Percentiles rank a stretch among this genome's conserved stretches.
Conservation (phyloP, 2,329 filamentous ascomycete genomes). For the Pseudovirgaria hyperparasitica region DNA sequence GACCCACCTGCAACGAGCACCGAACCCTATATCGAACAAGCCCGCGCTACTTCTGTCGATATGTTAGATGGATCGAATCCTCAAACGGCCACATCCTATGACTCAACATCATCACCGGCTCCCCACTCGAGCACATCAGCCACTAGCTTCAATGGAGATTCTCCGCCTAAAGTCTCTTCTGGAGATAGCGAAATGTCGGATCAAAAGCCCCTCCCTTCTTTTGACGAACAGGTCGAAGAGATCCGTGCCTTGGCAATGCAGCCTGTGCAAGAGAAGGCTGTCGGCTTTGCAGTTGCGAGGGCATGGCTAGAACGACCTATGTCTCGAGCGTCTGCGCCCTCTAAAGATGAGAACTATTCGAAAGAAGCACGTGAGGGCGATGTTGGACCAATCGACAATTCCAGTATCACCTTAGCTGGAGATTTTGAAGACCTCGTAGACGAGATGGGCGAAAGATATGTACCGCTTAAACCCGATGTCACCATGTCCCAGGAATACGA, state of each 20-base stretch:
- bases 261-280: slow-evolving; percentile 55
- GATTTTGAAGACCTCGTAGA: slow-evolving; percentile 16
- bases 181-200: slow-evolving; percentile 24
- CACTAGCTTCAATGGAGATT: background rate
- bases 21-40: slow-evolving; percentile 5
- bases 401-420: slow-evolving; percentile 17
- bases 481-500: slow-evolving; percentile 57
- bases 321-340: slow-evolving; percentile 49
- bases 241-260: slow-evolving; percentile 49
- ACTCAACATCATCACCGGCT: slow-evolving; percentile 10
- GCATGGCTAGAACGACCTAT: slow-evolving; percentile 67
- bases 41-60: slow-evolving; percentile 28
- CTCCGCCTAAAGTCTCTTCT: background rate
- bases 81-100: slow-evolving; percentile 12
- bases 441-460: slow-evolving; percentile 41
- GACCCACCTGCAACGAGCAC: slow-evolving; percentile 16
- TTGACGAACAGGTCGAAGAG: slow-evolving; percentile 59
- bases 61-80: slow-evolving; percentile 24
- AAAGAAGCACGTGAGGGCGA: slow-evolving; percentile 50
- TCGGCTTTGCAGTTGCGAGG: slow-evolving; percentile 65
- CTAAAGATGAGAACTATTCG: too few species aligned
- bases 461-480: slow-evolving; percentile 59
- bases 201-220: slow-evolving; percentile 26
- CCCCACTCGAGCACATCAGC: slow-evolving; percentile 1
- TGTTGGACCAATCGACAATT: slow-evolving; percentile 77